Evolutionary conservation across 352 stramenopile genomes (phyloP).

Genomic region (Phytophthora fragariae): DNA sequence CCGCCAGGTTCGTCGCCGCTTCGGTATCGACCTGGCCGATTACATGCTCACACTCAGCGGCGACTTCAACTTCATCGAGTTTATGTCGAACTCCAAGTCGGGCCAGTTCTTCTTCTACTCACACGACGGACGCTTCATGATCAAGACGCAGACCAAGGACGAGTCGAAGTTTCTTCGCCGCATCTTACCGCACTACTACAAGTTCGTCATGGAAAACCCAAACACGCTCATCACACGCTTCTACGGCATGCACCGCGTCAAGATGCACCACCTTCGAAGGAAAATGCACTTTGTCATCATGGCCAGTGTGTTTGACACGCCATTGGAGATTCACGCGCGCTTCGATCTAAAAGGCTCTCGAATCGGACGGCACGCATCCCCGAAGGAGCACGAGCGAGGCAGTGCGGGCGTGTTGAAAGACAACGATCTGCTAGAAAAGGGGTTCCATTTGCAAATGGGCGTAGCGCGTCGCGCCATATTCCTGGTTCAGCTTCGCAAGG

Average conservation of each 20-base stretch:
- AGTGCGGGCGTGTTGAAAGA: conserved; percentile 89
- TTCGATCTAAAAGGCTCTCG: conserved; percentile 94
- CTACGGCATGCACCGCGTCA: conserved; percentile 98
- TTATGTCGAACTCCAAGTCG: conserved; percentile 98
- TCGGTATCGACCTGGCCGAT: conserved; percentile 80
- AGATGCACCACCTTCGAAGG: conserved; percentile 95
- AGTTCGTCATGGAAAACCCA: conserved; percentile 96
- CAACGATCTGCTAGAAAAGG: conserved; percentile 89
- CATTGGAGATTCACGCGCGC: conserved; percentile 90
- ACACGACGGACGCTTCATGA: conserved; percentile 97
- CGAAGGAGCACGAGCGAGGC: conserved; percentile 69
- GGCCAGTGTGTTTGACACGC: conserved; percentile 97
- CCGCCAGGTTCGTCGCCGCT: conserved; percentile 78
- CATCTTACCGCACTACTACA: conserved; percentile 98
- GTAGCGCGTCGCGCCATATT: conserved; percentile 77
- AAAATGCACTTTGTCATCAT: conserved; percentile 97
- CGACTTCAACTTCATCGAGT: conserved; percentile 98
- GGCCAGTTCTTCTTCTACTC: conserved; percentile 99
- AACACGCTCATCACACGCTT: conserved; percentile 98
- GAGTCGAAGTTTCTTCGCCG: conserved; percentile 98
- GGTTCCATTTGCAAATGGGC: conserved; percentile 88
- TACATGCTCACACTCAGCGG: conserved; percentile 94
- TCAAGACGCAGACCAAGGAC: conserved; percentile 99
- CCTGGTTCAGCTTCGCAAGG: conserved; percentile 87
- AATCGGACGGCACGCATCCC: conserved; percentile 78